Base-by-base conservation (phyloP, 306 rosid species). In the Castanospermum australe region DNA sequence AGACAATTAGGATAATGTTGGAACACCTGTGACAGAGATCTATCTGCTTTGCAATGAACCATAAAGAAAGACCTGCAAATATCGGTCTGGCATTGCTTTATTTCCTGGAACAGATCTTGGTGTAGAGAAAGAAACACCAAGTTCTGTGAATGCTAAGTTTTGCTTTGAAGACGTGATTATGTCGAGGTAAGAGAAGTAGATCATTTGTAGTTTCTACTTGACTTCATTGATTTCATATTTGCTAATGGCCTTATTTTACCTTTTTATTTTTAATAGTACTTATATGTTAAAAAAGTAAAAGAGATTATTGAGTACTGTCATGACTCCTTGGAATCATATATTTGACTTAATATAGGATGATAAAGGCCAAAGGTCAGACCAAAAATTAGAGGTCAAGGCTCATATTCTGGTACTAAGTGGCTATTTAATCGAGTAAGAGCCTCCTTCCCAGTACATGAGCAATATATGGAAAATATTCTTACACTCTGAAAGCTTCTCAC, bases 31-130 rank as follows among this genome's bases (percentile, higher is more conserved):
- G 73, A 51, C 60, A 18, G 30, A 38, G 30, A 4, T 75, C 62
- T 75, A 39, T 65, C 30, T 66, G 36, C 60, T 33, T 73, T 24
- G 20, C 55, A 56, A 17, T 39, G 67, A 52, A n/a, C 55, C 65
- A 18, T n/a, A 38, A 47, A 71, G 45, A 70, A 24, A 65, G 42
- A 17, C 14, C 48, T 41, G 38, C 38, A 44, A 67, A 48, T 44
- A 44, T 44, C 12, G 38, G 15, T 22, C 10, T 21, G 55, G 36
- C 52, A 38, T 33, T 38, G 12, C 50, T 68, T 28, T 36, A 20
- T 42, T 67, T 68, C 50, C 25, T 68, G 63, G 35, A 69, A 22
- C 51, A 77, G 38, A 66, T 52, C 28, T 20, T 51, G n/a, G 67
- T 42, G 41, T 10, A 42, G 28, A 73, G 78, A 67, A 20, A 22